Conservation (phyloP, 1,284 basidiomycete genomes). For the Melampsora americana region DNA sequence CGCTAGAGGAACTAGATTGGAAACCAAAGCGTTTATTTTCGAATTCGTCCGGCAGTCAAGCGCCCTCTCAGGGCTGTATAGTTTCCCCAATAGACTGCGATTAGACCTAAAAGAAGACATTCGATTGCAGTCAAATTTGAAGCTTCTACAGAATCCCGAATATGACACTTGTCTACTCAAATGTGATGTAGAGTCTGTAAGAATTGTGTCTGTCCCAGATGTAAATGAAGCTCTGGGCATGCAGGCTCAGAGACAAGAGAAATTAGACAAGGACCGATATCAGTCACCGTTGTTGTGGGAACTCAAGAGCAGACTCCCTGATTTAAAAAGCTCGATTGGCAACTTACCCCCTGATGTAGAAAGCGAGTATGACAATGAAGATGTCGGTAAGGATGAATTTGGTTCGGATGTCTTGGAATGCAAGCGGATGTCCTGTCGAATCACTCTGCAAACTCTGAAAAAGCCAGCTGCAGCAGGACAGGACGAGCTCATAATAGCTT, state of each 20-base stretch:
- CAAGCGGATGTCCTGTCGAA: slow-evolving; percentile 31
- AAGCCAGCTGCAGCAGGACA: slow-evolving; percentile 12
- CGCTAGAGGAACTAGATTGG: slow-evolving; percentile 22
- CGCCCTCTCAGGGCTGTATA: slow-evolving; percentile 36
- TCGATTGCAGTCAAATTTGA: slow-evolving; percentile 61
- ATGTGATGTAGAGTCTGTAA: slow-evolving; percentile 30
- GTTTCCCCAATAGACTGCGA: slow-evolving; percentile 48
- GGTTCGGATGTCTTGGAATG: slow-evolving; percentile 5
- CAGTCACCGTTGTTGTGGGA: slow-evolving; percentile 35
- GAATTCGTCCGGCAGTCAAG: slow-evolving; percentile 38
- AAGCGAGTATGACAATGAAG: not conserved
- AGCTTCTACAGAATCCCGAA: slow-evolving; percentile 36
- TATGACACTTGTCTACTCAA: slow-evolving; percentile 37
- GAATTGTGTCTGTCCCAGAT: slow-evolving; percentile 30
- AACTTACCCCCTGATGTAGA: not conserved
- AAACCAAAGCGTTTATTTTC: slow-evolving; percentile 11
- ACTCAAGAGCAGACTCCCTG: slow-evolving; percentile 9
- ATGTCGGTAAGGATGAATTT: slow-evolving; percentile 15
- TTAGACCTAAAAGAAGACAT: slow-evolving; percentile 63
- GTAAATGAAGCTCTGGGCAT: slow-evolving; percentile 9
- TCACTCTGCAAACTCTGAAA: slow-evolving; percentile 28
- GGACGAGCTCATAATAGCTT: slow-evolving; percentile 37
- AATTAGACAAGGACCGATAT: slow-evolving; percentile 17
- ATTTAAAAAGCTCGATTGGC: not conserved
- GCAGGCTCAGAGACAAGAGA: not conserved